These are phyloP conservation scores for Vitis riparia DNA, from an alignment of 164 flowering plant species.

Conservation along the genomic window DNA sequence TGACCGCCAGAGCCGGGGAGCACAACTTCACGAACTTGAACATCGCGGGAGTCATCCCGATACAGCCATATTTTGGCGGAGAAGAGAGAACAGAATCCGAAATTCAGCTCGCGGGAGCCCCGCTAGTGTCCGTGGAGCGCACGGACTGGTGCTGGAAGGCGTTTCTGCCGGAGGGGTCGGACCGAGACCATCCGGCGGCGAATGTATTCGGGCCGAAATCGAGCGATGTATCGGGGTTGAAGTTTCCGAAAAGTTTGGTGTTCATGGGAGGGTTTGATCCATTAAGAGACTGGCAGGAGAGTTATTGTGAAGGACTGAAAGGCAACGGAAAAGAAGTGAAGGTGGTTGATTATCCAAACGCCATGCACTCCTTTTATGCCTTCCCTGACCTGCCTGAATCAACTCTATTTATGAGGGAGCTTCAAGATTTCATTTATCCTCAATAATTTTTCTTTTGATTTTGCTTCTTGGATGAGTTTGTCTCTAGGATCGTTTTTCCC, in stretches of 20 bases:
- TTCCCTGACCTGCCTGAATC: slow-evolving; percentile 25
- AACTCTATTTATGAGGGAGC: slow-evolving; percentile 9
- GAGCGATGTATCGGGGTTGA: slow-evolving; percentile 14
- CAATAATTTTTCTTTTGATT: no score
- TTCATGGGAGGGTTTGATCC: slow-evolving; percentile 35
- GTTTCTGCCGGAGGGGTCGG: slow-evolving; percentile 36
- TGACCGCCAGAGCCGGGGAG: slow-evolving; percentile 5
- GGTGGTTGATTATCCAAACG: slow-evolving; percentile 23
- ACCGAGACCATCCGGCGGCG: slow-evolving; percentile 36
- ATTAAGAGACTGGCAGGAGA: slow-evolving; percentile 29
- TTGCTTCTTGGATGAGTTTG: no score
- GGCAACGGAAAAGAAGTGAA: slow-evolving; percentile 17
- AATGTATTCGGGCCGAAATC: slow-evolving; percentile 26
- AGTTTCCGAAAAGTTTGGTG: slow-evolving; percentile 25
- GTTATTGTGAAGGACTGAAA: slow-evolving; percentile 28
- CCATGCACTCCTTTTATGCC: slow-evolving; percentile 27
- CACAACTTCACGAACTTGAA: slow-evolving; percentile 5
- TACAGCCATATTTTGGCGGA: slow-evolving; percentile 33
- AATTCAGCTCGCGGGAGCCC: slow-evolving; percentile 7
- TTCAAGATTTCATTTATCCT: slow-evolving; percentile 8
- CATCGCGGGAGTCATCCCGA: slow-evolving; percentile 10
- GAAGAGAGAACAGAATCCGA: slow-evolving; percentile 41
- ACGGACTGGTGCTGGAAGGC: slow-evolving; percentile 30
- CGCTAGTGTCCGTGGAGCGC: slow-evolving; percentile 8
- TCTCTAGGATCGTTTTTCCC: no score